phyloP scores from a whole-genome alignment of 2,329 filamentous ascomycete species.

The Botrytis sinoallii region DNA sequence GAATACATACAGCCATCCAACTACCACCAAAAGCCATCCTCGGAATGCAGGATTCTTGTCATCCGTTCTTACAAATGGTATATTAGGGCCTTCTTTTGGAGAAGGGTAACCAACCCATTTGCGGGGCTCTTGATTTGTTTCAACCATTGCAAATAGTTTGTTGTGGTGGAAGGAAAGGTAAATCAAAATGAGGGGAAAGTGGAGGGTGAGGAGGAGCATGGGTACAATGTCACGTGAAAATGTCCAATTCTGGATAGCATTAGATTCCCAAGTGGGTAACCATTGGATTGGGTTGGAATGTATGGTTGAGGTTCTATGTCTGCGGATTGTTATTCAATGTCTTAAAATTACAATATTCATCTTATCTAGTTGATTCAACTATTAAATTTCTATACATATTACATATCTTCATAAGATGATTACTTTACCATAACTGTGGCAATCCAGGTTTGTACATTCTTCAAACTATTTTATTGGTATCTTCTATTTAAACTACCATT shows the following conservation, averaged over 20 bases:
- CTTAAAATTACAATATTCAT: not conserved
- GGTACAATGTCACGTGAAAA: not conserved
- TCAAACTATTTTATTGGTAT: not conserved
- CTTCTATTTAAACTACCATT: slow-evolving; percentile 40
- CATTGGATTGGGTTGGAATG: not conserved
- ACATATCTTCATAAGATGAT: not conserved
- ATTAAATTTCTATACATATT: not conserved
- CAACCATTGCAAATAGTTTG: not conserved
- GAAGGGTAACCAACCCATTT: slow-evolving; percentile 30
- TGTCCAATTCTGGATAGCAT: not conserved
- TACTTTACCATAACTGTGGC: not conserved
- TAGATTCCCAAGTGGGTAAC: not conserved
- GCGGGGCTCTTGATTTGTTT: not conserved
- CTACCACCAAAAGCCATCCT: slow-evolving; percentile 60
- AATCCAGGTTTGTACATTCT: not conserved
- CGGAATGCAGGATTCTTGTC: slow-evolving; percentile 68
- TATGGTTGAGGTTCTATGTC: not conserved
- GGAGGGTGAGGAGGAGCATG: not conserved
- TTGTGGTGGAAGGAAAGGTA: not conserved
- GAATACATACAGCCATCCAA: slow-evolving; percentile 55
- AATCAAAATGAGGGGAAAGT: not conserved
- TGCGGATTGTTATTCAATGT: not conserved
- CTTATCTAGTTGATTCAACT: not conserved
- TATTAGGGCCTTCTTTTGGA: slow-evolving; percentile 32
- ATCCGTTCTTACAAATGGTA: slow-evolving; percentile 46